These are phyloP conservation scores for Pythium biforme DNA, from an alignment of 352 stramenopile genomes.

Conservation along the genomic window DNA sequence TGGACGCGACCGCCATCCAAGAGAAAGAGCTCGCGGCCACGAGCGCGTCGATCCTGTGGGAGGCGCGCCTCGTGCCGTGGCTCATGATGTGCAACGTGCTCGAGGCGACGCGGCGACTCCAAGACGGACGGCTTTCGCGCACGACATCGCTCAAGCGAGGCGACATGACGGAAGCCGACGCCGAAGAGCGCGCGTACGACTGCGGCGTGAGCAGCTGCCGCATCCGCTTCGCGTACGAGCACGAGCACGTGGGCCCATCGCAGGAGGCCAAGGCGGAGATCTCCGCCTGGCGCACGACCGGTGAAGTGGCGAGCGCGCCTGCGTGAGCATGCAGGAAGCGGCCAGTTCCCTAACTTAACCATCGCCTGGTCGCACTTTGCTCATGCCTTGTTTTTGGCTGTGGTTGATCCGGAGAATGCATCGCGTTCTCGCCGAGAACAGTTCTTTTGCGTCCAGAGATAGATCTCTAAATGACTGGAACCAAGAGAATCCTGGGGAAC, in stretches of 20 bases:
- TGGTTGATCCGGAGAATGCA: background rate
- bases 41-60: constrained; percentile 42
- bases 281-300: constrained; percentile 45
- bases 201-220: constrained; percentile 59
- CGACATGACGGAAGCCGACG: constrained; percentile 12
- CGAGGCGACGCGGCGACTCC: constrained; percentile 36
- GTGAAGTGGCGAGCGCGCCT: background rate
- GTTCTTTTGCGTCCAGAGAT: constrained; percentile 1
- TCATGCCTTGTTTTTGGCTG: background rate
- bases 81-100: constrained; percentile 61
- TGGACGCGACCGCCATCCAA: constrained; percentile 47
- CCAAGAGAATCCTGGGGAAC: background rate
- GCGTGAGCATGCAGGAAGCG: background rate
- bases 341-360: constrained; percentile 1
- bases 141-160: constrained; percentile 10
- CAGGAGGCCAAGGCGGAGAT: constrained; percentile 59
- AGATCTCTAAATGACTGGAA: background rate
- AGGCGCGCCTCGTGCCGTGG: constrained; percentile 59
- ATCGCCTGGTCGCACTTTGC: background rate
- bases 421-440: background rate
- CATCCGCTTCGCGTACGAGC: constrained; percentile 63
- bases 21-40: constrained; percentile 31
- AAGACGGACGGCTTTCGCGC: background rate
- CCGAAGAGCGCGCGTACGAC: constrained; percentile 45
- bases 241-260: constrained; percentile 68